Evolutionary conservation across 305 asterid genomes (phyloP).

Genomic region (Withania somnifera): DNA sequence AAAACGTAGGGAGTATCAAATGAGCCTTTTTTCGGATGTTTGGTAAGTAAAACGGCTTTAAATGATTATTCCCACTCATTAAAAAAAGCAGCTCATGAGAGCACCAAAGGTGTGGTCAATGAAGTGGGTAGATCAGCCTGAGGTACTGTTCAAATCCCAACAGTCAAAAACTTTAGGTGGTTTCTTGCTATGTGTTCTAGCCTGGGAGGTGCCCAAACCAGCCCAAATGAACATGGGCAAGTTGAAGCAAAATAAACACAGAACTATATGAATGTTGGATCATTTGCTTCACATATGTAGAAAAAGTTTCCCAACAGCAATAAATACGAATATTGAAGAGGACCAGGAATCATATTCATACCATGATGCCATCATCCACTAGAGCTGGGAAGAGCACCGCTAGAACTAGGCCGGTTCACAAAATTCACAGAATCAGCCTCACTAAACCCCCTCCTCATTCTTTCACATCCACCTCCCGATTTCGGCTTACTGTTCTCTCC

Average conservation of each 20-base stretch:
- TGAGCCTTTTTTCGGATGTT: not conserved
- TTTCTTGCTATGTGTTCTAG: too few species aligned
- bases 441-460: constrained; percentile 29
- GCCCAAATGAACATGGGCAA: not conserved
- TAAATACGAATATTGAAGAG: not conserved
- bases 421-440: constrained; percentile 23
- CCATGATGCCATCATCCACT: constrained; percentile 46
- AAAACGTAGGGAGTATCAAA: too few species aligned
- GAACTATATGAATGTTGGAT: not conserved
- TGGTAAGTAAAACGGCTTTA: too few species aligned
- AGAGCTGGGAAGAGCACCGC: constrained; percentile 45
- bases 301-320: not conserved
- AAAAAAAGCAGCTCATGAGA: not conserved
- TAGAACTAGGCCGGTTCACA: constrained; percentile 43
- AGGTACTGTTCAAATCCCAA: too few species aligned
- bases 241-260: not conserved
- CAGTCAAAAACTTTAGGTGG: too few species aligned
- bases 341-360: not conserved
- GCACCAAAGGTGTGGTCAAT: too few species aligned
- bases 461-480: constrained; percentile 57
- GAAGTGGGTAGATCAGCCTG: too few species aligned
- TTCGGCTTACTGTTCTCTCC: constrained; percentile 48
- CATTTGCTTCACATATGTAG: not conserved
- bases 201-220: too few species aligned
- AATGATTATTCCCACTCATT: too few species aligned